These are phyloP conservation scores for Misopates orontium DNA, from an alignment of 257 asterid genomes.

Conservation along the genomic window DNA sequence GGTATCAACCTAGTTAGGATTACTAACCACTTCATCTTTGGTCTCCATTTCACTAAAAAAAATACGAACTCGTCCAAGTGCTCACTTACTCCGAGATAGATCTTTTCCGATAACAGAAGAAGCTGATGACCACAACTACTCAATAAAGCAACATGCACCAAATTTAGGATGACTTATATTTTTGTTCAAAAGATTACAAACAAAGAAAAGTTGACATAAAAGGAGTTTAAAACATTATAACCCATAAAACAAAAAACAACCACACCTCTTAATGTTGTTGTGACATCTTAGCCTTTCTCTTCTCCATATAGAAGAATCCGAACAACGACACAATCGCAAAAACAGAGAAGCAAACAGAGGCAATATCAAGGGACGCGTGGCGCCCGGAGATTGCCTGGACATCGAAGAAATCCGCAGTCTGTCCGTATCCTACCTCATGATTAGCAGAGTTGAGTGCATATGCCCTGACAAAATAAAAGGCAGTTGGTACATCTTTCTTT, in stretches of 20 bases:
- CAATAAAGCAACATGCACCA: no score
- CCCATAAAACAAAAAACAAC: background rate
- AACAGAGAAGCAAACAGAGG: conserved; percentile 61
- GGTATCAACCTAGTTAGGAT: no score
- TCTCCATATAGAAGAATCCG: conserved; percentile 70
- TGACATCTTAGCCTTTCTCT: conserved; percentile 43
- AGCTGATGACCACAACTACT: no score
- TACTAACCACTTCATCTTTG: no score
- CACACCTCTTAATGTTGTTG: conserved; percentile 7
- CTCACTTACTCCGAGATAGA: no score
- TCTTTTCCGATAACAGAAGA: no score
- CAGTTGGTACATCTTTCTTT: conserved; percentile 52
- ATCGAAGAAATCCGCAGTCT: conserved; percentile 52
- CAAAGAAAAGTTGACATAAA: no score
- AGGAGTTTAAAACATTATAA: no score
- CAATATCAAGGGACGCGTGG: conserved; percentile 53
- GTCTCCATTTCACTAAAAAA: no score
- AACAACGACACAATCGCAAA: conserved; percentile 59
- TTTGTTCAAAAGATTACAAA: no score
- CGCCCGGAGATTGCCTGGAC: conserved; percentile 59
- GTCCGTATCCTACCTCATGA: conserved; percentile 58
- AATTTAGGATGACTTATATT: no score
- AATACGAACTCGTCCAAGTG: no score
- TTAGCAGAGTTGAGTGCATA: conserved; percentile 41
- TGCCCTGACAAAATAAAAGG: conserved; percentile 64